A percentile compares a stretch with the other conserved stretches of the same genome.
These are phyloP conservation scores for Bacidia rubella DNA, from an alignment of 495 filamentous ascomycete species.

Conservation along the genomic window DNA sequence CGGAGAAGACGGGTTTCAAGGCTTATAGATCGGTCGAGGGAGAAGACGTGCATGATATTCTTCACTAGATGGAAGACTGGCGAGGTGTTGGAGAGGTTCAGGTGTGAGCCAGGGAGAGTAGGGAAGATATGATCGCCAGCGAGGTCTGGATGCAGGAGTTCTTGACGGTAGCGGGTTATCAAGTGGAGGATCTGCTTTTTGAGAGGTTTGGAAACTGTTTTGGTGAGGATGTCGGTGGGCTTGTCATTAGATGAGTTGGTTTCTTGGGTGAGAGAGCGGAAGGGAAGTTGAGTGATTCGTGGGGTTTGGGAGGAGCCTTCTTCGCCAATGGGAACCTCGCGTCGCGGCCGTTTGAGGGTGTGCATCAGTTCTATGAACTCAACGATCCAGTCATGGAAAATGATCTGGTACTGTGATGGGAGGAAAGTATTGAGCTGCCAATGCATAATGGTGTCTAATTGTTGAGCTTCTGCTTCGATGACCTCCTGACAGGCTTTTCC, in stretches of 20 bases:
- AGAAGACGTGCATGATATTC: constrained; percentile 77
- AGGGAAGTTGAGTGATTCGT: constrained; percentile 65
- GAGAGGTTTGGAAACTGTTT: constrained; percentile 71
- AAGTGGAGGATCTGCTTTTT: constrained; percentile 74
- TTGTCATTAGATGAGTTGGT: constrained; percentile 40
- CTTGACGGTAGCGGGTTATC: constrained; percentile 69
- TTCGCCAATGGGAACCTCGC: constrained; percentile 19
- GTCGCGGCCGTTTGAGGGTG: constrained; percentile 51
- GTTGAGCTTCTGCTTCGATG: constrained; percentile 67
- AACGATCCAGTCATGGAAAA: constrained; percentile 85
- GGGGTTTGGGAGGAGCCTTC: constrained; percentile 41
- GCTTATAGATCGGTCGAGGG: constrained; percentile 73
- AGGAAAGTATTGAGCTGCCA: constrained; percentile 93
- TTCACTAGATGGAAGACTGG: constrained; percentile 85
- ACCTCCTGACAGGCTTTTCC: constrained; percentile 83
- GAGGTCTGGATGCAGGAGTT: constrained; percentile 80
- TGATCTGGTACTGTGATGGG: constrained; percentile 61
- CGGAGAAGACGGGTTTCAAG: constrained; percentile 76
- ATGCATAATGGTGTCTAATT: constrained; percentile 90
- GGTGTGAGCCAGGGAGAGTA: constrained; percentile 63
- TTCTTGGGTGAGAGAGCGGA: constrained; percentile 39
- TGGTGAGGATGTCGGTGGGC: constrained; percentile 47
- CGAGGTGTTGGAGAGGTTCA: constrained; percentile 48
- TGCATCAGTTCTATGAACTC: constrained; percentile 97
- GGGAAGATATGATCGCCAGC: constrained; percentile 83